These are phyloP conservation scores for Cladorrhinum sp. DNA, from an alignment of 2,329 filamentous ascomycete genomes.

Conservation along the genomic window DNA sequence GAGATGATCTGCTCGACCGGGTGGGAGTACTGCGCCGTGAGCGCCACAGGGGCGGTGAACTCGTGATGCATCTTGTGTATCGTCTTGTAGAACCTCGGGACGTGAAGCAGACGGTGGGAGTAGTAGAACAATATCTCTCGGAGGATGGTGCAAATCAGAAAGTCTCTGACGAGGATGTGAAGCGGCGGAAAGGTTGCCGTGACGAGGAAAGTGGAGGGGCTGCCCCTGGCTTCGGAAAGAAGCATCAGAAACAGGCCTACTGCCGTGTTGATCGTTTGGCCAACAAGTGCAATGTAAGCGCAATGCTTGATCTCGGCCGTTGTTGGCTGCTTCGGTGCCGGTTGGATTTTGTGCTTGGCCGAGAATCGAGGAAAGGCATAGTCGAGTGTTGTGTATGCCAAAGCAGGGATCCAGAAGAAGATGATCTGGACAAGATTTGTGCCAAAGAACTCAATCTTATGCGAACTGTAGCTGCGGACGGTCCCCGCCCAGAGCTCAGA, in stretches of 20 bases:
- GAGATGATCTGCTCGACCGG: constrained; percentile 55
- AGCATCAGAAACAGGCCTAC: constrained; percentile 31
- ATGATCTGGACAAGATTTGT: constrained; percentile 40
- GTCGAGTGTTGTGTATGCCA: constrained; percentile 44
- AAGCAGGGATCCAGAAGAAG: constrained; percentile 46
- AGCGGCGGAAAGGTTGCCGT: constrained; percentile 36
- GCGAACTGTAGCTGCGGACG: constrained; percentile 23
- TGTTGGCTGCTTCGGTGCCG: constrained; percentile 48
- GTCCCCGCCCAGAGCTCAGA: constrained; percentile 24
- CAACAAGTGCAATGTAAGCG: constrained; percentile 42
- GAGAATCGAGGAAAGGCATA: constrained; percentile 46
- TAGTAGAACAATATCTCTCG: constrained; percentile 57
- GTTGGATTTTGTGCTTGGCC: constrained; percentile 52
- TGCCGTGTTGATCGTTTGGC: constrained; percentile 42
- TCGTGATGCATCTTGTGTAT: constrained; percentile 57
- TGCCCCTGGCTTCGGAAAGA: constrained; percentile 16
- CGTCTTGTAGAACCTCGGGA: constrained; percentile 44
- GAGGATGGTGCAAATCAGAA: constrained; percentile 40
- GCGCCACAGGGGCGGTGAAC: constrained; percentile 54
- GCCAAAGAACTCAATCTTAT: constrained; percentile 41
- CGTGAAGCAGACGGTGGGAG: constrained; percentile 51
- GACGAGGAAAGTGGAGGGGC: constrained; percentile 38
- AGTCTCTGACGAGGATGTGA: constrained; percentile 38
- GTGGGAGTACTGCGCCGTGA: constrained; percentile 56
- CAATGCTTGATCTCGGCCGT: constrained; percentile 44